Evolutionary conservation across 2,329 filamentous ascomycete genomes (phyloP).

Genomic region (Alternaria novae-zelandiae): DNA sequence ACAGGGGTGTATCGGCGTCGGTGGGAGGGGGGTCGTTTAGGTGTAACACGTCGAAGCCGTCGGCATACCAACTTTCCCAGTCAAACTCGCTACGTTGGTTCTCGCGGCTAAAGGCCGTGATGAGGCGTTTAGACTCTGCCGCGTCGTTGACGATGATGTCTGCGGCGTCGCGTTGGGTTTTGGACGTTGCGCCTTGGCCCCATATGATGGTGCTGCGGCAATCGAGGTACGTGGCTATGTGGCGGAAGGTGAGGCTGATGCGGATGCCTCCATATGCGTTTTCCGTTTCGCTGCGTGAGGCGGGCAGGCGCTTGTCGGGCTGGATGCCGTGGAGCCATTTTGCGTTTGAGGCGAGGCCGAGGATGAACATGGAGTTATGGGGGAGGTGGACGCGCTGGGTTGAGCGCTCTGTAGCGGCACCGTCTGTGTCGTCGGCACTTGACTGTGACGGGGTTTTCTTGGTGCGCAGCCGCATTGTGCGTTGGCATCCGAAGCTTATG

Average conservation of each 20-base stretch:
- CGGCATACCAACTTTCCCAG: constrained; percentile 78
- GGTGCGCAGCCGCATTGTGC: constrained; percentile 87
- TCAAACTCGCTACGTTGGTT: constrained; percentile 73
- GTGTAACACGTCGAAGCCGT: constrained; percentile 84
- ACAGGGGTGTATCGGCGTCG: constrained; percentile 44
- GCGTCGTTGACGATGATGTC: constrained; percentile 73
- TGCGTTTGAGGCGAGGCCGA: constrained; percentile 82
- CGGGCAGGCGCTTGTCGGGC: constrained; percentile 75
- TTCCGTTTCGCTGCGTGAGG: constrained; percentile 73
- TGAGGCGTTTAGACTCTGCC: constrained; percentile 69
- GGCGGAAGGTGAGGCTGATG: constrained; percentile 90
- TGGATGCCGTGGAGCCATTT: constrained; percentile 93
- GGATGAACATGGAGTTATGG: constrained; percentile 86
- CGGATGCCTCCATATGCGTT: constrained; percentile 75
- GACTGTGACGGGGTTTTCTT: constrained; percentile 67
- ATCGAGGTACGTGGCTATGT: constrained; percentile 84
- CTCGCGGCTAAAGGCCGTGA: constrained; percentile 82
- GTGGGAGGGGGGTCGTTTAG: constrained; percentile 43
- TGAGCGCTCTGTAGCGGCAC: no score
- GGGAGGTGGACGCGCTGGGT: constrained; percentile 76
- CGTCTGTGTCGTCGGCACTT: no score
- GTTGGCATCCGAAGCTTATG: constrained; percentile 87
- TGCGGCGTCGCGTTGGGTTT: constrained; percentile 66
- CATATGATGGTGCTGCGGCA: constrained; percentile 73
- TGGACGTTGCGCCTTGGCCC: constrained; percentile 85